A percentile compares a stretch with the other conserved stretches of the same genome.
phyloP scores from a whole-genome alignment of 2,329 filamentous ascomycete species.

The Polytolypa hystricis region DNA sequence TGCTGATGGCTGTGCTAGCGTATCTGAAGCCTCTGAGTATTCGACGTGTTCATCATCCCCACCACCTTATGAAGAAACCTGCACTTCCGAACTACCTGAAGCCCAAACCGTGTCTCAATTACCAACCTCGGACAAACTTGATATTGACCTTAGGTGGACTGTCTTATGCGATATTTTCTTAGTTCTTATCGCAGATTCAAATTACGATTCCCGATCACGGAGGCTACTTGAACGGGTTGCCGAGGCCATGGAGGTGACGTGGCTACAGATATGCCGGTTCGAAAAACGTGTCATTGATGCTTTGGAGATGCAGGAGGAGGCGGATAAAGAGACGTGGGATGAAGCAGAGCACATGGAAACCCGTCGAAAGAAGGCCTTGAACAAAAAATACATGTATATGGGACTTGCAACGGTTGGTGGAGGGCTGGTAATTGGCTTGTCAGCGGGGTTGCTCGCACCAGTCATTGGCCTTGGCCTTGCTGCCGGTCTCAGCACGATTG shows the following conservation, averaged over 20 bases:
- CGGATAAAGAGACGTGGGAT: constrained; percentile 94
- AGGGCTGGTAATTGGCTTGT: constrained; percentile 87
- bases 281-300: constrained; percentile 96
- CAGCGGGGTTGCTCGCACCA: constrained; percentile 80
- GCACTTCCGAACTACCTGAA: constrained; percentile 61
- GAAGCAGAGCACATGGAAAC: constrained; percentile 88
- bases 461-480: constrained; percentile 90
- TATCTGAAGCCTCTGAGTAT: constrained; percentile 25
- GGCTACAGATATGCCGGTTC: constrained; percentile 90
- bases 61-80: constrained; percentile 47
- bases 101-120: constrained; percentile 76
- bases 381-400: constrained; percentile 85
- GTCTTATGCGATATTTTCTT: constrained; percentile 93
- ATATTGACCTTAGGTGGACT: constrained; percentile 95
- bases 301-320: constrained; percentile 91
- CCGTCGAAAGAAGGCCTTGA: constrained; percentile 69
- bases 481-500: constrained; percentile 89
- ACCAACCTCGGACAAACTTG: constrained; percentile 69
- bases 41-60: constrained; percentile 41
- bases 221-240: constrained; percentile 75
- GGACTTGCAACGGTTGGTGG: constrained; percentile 92
- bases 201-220: constrained; percentile 83
- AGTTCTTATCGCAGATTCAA: constrained; percentile 87
- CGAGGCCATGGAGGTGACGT: constrained; percentile 65
- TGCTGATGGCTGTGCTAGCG: constrained; percentile 14